These are phyloP conservation scores for Xylaria sp. DNA, from an alignment of 2,329 filamentous ascomycete species.

Conservation along the genomic window DNA sequence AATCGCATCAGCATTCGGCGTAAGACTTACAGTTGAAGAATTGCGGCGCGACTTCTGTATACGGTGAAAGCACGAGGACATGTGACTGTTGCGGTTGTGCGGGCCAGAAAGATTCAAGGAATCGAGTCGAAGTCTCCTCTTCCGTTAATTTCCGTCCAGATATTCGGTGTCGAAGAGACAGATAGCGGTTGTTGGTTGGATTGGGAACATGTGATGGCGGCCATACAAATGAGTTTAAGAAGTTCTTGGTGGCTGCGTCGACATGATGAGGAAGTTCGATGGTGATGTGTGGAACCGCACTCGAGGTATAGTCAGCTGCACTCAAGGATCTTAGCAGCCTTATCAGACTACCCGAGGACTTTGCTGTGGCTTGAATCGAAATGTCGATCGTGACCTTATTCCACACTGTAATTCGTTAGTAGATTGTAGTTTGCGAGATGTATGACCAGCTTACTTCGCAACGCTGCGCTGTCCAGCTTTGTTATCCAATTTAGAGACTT, in stretches of 20 bases:
- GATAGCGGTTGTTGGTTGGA: constrained; percentile 58
- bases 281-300: constrained; percentile 77
- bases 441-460: constrained; percentile 63
- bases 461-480: constrained; percentile 76
- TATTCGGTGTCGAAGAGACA: constrained; percentile 81
- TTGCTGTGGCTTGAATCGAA: constrained; percentile 77
- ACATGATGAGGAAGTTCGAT: constrained; percentile 81
- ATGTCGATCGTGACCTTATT: constrained; percentile 83
- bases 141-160: constrained; percentile 66
- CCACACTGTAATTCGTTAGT: constrained; percentile 67
- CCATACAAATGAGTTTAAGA: constrained; percentile 74
- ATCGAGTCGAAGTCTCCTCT: constrained; percentile 77
- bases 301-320: constrained; percentile 77
- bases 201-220: constrained; percentile 60
- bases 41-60: constrained; percentile 79
- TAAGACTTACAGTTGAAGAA: constrained; percentile 77
- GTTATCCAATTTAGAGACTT: constrained; percentile 80
- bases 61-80: constrained; percentile 84
- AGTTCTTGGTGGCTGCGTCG: constrained; percentile 71
- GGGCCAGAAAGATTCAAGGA: constrained; percentile 91
- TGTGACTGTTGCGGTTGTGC: constrained; percentile 70
- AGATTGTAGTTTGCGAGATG: constrained; percentile 32
- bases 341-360: constrained; percentile 77
- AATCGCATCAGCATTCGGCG: not conserved
- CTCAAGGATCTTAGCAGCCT: constrained; percentile 80